Conservation (phyloP, 2,329 filamentous ascomycete species). For the Colletotrichum eleusines region DNA sequence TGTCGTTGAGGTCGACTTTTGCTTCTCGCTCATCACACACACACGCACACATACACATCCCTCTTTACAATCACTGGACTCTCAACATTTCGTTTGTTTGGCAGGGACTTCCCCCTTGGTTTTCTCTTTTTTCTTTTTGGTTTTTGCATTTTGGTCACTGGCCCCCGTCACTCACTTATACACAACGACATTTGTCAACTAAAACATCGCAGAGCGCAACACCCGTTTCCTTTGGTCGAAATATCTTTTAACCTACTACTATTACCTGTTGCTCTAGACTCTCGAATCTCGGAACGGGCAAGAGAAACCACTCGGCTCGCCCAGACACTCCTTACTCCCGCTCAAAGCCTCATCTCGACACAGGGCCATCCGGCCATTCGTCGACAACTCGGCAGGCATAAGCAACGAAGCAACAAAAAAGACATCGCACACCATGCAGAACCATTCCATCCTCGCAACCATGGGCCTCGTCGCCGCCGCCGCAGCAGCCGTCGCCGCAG, state of each 20-base stretch:
- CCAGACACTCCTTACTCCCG: neutral
- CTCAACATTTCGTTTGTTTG: slow-evolving; percentile 28
- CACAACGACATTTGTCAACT: neutral
- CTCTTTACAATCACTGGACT: slow-evolving; percentile 8
- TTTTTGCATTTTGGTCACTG: slow-evolving; percentile 8
- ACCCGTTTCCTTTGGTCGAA: slow-evolving; percentile 22
- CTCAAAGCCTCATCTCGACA: slow-evolving; percentile 5
- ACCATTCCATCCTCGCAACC: slow-evolving; percentile 46
- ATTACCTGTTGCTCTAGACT: slow-evolving; percentile 34
- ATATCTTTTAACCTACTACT: slow-evolving; percentile 28
- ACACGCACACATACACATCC: slow-evolving; percentile 6
- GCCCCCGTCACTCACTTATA: slow-evolving; percentile 34
- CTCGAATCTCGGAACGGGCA: neutral
- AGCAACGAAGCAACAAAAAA: slow-evolving; percentile 40
- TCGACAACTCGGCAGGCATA: slow-evolving; percentile 9
- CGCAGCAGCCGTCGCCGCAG: slow-evolving; percentile 28
- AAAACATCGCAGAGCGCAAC: slow-evolving; percentile 24
- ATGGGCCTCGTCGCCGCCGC: slow-evolving; percentile 44
- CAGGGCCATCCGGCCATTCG: slow-evolving; percentile 6
- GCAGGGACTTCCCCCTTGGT: neutral
- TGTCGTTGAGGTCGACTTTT: neutral
- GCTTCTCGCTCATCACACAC: neutral
- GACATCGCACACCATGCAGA: slow-evolving; percentile 47
- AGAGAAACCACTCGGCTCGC: slow-evolving; percentile 29
- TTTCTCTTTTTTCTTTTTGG: neutral